A percentile compares a stretch with the other conserved stretches of the same genome.
phyloP scores from a whole-genome alignment of 345 rosid genomes.

The Geranium rotundifolium region DNA sequence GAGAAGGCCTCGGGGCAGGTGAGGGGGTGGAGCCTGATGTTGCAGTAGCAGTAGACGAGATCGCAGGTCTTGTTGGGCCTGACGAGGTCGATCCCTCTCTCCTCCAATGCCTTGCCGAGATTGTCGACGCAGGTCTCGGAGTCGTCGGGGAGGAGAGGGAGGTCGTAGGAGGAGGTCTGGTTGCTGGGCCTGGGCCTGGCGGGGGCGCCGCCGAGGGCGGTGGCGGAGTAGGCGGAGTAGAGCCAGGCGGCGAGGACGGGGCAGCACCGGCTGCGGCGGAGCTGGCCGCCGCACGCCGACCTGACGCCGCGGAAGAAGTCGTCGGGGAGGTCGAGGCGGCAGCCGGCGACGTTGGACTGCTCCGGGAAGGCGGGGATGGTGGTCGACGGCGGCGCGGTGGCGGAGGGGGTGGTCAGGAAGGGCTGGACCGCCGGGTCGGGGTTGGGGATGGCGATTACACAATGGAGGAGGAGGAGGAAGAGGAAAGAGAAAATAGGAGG shows the following conservation, averaged over 20 bases:
- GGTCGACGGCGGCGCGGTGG: conserved; percentile 27
- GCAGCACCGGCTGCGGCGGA: conserved; percentile 49
- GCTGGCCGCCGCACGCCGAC: conserved; percentile 36
- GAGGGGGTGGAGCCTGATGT: conserved; percentile 91
- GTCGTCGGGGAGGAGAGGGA: conserved; percentile 92
- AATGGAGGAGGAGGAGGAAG: conserved; percentile 14
- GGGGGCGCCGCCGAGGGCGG: conserved; percentile 43
- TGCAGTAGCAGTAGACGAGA: conserved; percentile 79
- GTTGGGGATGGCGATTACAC: conserved; percentile 12
- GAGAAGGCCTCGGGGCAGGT: conserved; percentile 93
- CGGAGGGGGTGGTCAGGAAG: conserved; percentile 27
- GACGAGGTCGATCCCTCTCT: conserved; percentile 66
- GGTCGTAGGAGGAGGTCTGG: conserved; percentile 26
- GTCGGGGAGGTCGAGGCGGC: conserved; percentile 52
- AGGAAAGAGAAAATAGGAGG: conserved; percentile 12
- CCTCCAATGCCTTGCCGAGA: conserved; percentile 60
- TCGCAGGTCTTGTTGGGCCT: conserved; percentile 87
- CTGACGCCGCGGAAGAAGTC: conserved; percentile 46
- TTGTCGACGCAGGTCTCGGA: conserved; percentile 94
- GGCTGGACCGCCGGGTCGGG: conserved; percentile 38
- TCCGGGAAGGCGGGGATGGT: conserved; percentile 82
- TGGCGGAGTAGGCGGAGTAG: conserved; percentile 60
- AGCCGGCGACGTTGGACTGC: conserved; percentile 46
- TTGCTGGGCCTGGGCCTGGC: too few species aligned
- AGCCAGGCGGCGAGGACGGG: conserved; percentile 77